Evolutionary conservation across 73 alveolate genomes (phyloP).

Genomic region (Paramecium sonneborni): DNA sequence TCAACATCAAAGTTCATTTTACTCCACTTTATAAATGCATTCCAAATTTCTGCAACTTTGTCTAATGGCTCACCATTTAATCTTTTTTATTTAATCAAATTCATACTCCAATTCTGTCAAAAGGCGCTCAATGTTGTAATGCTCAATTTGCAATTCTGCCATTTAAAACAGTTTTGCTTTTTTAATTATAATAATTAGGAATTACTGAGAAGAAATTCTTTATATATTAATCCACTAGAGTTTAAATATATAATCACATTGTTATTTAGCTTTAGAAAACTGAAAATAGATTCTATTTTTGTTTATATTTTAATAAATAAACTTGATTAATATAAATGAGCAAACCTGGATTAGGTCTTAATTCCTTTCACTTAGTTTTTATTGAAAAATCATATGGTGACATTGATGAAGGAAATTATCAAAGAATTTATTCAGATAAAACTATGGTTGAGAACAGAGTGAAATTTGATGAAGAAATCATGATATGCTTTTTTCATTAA

Average conservation of each 20-base stretch:
- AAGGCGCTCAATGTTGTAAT: conserved; percentile 33
- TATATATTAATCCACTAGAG: neutral
- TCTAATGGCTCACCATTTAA: conserved; percentile 17
- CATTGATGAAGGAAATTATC: neutral
- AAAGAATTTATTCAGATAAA: neutral
- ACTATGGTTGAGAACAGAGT: neutral
- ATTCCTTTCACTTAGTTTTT: neutral
- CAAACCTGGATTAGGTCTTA: conserved; percentile 24
- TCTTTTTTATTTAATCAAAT: conserved; percentile 48
- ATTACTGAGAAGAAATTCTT: neutral
- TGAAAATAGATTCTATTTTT: neutral
- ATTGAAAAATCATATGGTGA: neutral
- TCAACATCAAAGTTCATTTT: conserved; percentile 62
- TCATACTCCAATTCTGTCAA: conserved; percentile 1
- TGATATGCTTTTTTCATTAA: neutral
- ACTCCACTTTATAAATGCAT: conserved; percentile 56
- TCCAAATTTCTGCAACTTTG: conserved; percentile 28
- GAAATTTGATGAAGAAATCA: neutral
- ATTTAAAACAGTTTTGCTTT: neutral
- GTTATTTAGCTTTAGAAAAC: neutral
- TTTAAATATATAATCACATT: neutral
- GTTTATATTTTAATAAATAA: neutral
- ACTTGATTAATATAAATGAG: neutral
- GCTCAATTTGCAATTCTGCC: conserved; percentile 49
- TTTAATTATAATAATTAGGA: conserved; percentile 29